Percentiles rank a stretch among this genome's conserved stretches.
Evolutionary conservation across 176 grass and related monocot genomes (phyloP).

Genomic region (Secale cereale): DNA sequence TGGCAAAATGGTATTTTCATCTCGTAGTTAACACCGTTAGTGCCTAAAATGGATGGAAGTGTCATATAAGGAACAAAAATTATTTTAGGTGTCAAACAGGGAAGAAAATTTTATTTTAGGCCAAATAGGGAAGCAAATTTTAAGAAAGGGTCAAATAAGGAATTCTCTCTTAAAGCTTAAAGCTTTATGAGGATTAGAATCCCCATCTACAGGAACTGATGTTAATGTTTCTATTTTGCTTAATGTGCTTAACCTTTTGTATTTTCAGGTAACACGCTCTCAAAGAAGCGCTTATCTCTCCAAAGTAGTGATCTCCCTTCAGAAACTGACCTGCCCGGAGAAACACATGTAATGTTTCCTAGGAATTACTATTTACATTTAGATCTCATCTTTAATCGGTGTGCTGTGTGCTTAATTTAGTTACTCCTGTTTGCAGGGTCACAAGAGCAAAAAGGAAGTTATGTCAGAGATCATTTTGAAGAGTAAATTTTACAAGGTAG

Average conservation of each 20-base stretch:
- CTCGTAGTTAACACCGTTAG: too few species aligned
- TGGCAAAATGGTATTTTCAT: too few species aligned
- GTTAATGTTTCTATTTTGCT: conserved; percentile 1
- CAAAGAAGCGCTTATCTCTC: conserved; percentile 44
- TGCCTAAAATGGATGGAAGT: too few species aligned
- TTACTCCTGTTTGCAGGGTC: conserved; percentile 45
- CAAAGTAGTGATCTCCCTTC: conserved; percentile 31
- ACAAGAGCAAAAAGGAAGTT: conserved; percentile 97
- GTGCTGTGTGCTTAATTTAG: conserved; percentile 23
- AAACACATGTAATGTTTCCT: conserved; percentile 38
- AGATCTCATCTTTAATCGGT: conserved; percentile 1
- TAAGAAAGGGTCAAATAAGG: too few species aligned
- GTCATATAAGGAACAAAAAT: too few species aligned
- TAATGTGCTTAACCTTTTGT: not conserved
- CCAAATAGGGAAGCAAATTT: too few species aligned
- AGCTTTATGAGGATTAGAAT: not conserved
- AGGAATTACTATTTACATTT: conserved; percentile 4
- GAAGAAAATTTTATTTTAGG: too few species aligned
- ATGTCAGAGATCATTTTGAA: conserved; percentile 94
- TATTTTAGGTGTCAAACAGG: too few species aligned
- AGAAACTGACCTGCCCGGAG: conserved; percentile 41
- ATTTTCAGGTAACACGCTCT: conserved; percentile 37
- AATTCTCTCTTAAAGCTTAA: too few species aligned
- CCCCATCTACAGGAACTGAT: conserved; percentile 11
- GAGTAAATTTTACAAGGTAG: conserved; percentile 98